phyloP scores from a whole-genome alignment of 768 basidiomycete genomes.

The Baorangia bicolor region DNA sequence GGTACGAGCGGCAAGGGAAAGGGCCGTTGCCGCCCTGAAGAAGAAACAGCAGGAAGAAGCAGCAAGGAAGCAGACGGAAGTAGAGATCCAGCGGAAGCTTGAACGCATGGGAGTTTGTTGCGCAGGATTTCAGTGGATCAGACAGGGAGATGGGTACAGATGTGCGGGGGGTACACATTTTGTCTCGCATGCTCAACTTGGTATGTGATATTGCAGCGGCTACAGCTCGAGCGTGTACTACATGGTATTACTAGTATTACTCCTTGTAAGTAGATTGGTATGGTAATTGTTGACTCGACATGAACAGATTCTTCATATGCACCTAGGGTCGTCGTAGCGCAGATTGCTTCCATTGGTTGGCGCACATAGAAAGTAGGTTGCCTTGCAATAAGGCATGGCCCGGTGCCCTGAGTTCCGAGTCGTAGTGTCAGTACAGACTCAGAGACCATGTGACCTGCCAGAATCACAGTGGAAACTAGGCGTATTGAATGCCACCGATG shows the following conservation, averaged over 20 bases:
- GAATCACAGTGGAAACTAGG: no score
- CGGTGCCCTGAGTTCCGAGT: no score
- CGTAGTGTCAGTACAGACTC: no score
- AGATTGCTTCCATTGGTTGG: no score
- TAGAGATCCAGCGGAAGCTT: conserved; percentile 43
- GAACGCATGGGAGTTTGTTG: conserved; percentile 50
- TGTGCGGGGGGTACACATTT: conserved; percentile 49
- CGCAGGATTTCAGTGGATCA: conserved; percentile 46
- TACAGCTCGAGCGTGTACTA: background rate
- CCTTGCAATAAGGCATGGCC: no score
- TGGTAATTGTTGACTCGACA: background rate
- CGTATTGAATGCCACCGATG: no score
- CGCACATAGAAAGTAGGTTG: no score
- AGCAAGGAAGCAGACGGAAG: conserved; percentile 22
- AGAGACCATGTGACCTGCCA: no score
- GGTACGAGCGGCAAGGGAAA: conserved; percentile 26
- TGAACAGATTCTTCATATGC: background rate
- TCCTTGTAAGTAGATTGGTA: background rate
- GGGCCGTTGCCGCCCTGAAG: conserved; percentile 28
- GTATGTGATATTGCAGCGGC: background rate
- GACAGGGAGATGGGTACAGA: conserved; percentile 40
- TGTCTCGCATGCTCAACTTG: conserved; percentile 19
- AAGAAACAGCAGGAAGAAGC: conserved; percentile 41
- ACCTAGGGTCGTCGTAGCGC: background rate
- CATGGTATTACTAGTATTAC: no score